phyloP scores from a whole-genome alignment of 2,329 filamentous ascomycete species.

The Xylariomycetidae sp. region DNA sequence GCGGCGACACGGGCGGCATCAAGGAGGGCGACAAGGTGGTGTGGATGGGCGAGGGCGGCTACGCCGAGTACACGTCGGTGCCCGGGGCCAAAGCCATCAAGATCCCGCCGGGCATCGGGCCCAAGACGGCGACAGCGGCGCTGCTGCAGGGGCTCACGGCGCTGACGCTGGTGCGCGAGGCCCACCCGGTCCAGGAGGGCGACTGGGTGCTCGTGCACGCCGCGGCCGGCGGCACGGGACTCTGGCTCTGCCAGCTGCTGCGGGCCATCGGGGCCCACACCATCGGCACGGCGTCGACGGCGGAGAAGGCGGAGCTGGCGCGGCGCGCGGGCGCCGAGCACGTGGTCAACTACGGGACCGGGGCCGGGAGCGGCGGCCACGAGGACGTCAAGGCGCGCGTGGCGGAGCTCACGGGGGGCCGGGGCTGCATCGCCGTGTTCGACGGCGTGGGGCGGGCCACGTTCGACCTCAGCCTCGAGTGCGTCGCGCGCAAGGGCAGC shows the following conservation, averaged over 20 bases:
- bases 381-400: slow-evolving; percentile 57
- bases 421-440: slow-evolving; percentile 74
- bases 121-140: slow-evolving; percentile 61
- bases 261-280: slow-evolving; percentile 67
- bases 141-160: slow-evolving; percentile 83
- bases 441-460: slow-evolving; percentile 84
- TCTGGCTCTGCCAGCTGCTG: slow-evolving; percentile 72
- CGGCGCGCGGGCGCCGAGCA: slow-evolving; percentile 66
- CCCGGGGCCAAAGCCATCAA: slow-evolving; percentile 51
- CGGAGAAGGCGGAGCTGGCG: slow-evolving; percentile 68
- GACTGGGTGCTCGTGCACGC: slow-evolving; percentile 84
- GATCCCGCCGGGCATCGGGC: slow-evolving; percentile 58
- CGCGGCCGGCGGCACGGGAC: slow-evolving; percentile 76
- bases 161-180: slow-evolving; percentile 72
- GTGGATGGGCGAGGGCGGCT: slow-evolving; percentile 54
- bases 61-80: slow-evolving; percentile 53
- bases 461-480: slow-evolving; percentile 72
- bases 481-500: slow-evolving; percentile 71
- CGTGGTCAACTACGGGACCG: slow-evolving; percentile 60
- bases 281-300: slow-evolving; percentile 73
- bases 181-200: slow-evolving; percentile 67
- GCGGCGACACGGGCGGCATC: slow-evolving; percentile 49
- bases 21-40: slow-evolving; percentile 66
- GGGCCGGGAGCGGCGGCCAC: no score
- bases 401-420: slow-evolving; percentile 63